phyloP scores from a whole-genome alignment of 2,329 filamentous ascomycete species.

The Fusarium hainanense region DNA sequence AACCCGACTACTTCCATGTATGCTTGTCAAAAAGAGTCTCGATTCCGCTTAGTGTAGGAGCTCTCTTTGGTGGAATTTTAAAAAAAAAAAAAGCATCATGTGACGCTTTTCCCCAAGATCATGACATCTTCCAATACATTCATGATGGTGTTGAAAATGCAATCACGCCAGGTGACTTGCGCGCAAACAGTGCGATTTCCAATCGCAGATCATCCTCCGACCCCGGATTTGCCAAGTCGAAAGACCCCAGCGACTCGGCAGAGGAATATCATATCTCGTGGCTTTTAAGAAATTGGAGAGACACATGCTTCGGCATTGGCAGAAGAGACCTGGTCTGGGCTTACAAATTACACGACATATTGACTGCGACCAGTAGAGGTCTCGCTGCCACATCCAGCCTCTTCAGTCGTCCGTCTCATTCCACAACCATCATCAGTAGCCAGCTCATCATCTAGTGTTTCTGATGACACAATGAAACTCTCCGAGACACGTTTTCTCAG shows the following conservation, averaged over 20 bases:
- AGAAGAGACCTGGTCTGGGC: slow-evolving; percentile 11
- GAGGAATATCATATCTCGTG: slow-evolving; percentile 10
- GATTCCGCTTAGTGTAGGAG: slow-evolving; percentile 24
- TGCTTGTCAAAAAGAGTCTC: slow-evolving; percentile 26
- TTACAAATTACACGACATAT: slow-evolving; percentile 30
- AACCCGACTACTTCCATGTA: neutral
- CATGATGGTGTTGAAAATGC: slow-evolving; percentile 28
- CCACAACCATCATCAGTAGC: slow-evolving; percentile 37
- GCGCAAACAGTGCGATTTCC: slow-evolving; percentile 28
- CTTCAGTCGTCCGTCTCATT: slow-evolving; percentile 35
- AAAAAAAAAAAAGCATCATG: slow-evolving; percentile 25
- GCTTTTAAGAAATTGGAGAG: slow-evolving; percentile 9
- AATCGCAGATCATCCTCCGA: neutral
- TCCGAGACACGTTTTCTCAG: slow-evolving; percentile 35
- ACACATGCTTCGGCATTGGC: slow-evolving; percentile 34
- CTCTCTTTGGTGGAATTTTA: slow-evolving; percentile 15
- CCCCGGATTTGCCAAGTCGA: slow-evolving; percentile 1
- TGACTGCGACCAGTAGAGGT: slow-evolving; percentile 27
- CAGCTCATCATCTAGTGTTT: slow-evolving; percentile 37
- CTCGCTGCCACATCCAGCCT: slow-evolving; percentile 32
- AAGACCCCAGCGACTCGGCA: neutral
- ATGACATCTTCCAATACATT: slow-evolving; percentile 33
- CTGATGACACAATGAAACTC: slow-evolving; percentile 35
- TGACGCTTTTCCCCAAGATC: slow-evolving; percentile 34
- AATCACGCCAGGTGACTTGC: slow-evolving; percentile 5